These are phyloP conservation scores for Fusarium falciforme DNA, from an alignment of 2,329 filamentous ascomycete species.

Conservation along the genomic window DNA sequence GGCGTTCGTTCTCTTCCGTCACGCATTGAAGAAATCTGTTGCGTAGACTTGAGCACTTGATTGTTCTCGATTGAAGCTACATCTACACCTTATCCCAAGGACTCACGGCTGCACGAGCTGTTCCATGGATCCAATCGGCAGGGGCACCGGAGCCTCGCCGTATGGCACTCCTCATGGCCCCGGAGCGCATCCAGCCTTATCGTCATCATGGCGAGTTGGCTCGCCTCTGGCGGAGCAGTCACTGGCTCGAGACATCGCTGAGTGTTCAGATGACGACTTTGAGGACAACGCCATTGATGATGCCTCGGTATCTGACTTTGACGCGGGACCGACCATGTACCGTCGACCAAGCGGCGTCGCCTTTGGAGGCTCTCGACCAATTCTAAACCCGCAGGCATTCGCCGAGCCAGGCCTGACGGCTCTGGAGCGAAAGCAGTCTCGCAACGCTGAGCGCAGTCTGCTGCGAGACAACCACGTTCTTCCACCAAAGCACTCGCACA, in stretches of 20 bases:
- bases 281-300: conserved; percentile 47
- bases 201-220: conserved; percentile 65
- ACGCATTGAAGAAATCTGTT: conserved; percentile 20
- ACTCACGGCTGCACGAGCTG: conserved; percentile 1
- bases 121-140: conserved; percentile 34
- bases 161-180: conserved; percentile 36
- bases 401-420: conserved; percentile 63
- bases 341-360: conserved; percentile 82
- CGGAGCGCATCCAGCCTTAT: conserved; percentile 39
- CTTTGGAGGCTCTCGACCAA: conserved; percentile 76
- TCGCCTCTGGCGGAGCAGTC: conserved; percentile 76
- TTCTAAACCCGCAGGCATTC: conserved; percentile 68
- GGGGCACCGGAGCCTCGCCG: conserved; percentile 34
- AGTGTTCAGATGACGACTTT: conserved; percentile 69
- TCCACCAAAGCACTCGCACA: conserved; percentile 66
- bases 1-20: conserved; percentile 19
- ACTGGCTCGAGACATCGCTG: conserved; percentile 74
- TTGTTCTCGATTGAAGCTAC: conserved; percentile 13
- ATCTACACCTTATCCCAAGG: conserved; percentile 8
- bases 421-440: conserved; percentile 66
- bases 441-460: conserved; percentile 69
- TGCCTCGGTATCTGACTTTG: conserved; percentile 50
- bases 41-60: conserved; percentile 13
- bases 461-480: conserved; percentile 73
- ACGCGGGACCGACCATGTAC: conserved; percentile 68